Conservation (phyloP, 192 early-diverging fungal species). For the Anaeromyces robustus region DNA sequence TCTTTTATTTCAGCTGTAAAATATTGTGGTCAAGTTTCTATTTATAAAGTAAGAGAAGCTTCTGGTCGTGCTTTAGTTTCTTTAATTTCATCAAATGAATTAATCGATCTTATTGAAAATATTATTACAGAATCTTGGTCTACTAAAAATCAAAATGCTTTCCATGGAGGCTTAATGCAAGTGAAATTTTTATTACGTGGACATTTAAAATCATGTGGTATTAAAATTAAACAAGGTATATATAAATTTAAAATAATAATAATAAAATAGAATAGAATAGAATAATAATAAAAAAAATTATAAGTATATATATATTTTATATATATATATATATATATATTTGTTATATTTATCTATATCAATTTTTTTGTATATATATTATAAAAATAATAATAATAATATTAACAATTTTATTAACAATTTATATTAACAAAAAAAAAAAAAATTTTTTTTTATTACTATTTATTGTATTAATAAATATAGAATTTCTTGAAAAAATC, state of each 20-base stretch:
- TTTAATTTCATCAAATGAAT: constrained; percentile 44
- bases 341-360: too few relatives aligned
- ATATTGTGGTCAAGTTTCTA: constrained; percentile 31
- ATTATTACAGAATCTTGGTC: constrained; percentile 23
- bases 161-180: constrained; percentile 62
- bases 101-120: constrained; percentile 28
- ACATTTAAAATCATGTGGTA: constrained; percentile 27
- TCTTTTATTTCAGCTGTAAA: constrained; percentile 32
- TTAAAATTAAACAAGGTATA: constrained; percentile 17
- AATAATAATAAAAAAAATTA: constrained; percentile 13
- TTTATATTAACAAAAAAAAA: too few relatives aligned
- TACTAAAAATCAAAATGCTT: constrained; percentile 39
- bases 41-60: constrained; percentile 70
- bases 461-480: too few relatives aligned
- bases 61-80: constrained; percentile 65
- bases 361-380: too few relatives aligned
- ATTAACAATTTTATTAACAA: too few relatives aligned
- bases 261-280: constrained; percentile 23
- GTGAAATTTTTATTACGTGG: constrained; percentile 51
- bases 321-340: too few relatives aligned
- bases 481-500: background rate
- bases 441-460: too few relatives aligned
- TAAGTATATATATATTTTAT: too few relatives aligned
- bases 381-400: too few relatives aligned
- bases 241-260: constrained; percentile 21